Base-by-base conservation (phyloP, 106 monocot species). In the Alisma plantagoaquatica region DNA sequence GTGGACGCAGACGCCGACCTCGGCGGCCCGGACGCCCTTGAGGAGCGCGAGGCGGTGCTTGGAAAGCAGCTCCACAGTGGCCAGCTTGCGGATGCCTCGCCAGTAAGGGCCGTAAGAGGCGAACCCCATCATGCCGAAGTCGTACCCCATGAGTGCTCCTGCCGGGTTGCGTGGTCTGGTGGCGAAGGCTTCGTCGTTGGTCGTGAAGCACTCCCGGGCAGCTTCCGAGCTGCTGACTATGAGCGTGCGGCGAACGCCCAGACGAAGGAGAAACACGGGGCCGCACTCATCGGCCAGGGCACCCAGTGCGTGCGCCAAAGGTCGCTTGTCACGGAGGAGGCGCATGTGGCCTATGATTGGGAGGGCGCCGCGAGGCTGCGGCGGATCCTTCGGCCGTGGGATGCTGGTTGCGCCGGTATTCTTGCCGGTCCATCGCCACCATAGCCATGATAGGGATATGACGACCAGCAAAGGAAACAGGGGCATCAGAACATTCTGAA, bases 301-400 rank as follows among this genome's bases (percentile, higher is more conserved):
- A 1, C 30, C 61, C 10, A 67, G 61, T 2, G 23, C 27, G 10
- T 50, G 50, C 19, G 53, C 35, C 1, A 63, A 51, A 0, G 56
- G 50, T 21, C 47, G 27, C 11, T 29, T 19, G 17, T 4, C 11
- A 2, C 44, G 16, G 31, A 68, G 62, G 19, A 68, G 49, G 24
- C 12, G 68, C 24, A 74, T 62, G 57, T 74, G 67, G 32, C 68
- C 74, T 18, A 74, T 60, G 23, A 74, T 2, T 3, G 74, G 74
- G 23, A 43, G 54, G 4, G 67, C 68, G 0, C 62, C 68, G 1
- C 48, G 2, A 14, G 74, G 61, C 29, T 63, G 33, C 10, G 74
- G 68, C 2, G 74, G 49, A 8, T 35, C 22, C 35, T n/a, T n/a
- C n/a, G n/a, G n/a, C n/a, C n/a, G n/a, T n/a, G n/a, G n/a, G n/a